Evolutionary conservation across 768 basidiomycete genomes (phyloP).

Genomic region (Kwoniella pini): DNA sequence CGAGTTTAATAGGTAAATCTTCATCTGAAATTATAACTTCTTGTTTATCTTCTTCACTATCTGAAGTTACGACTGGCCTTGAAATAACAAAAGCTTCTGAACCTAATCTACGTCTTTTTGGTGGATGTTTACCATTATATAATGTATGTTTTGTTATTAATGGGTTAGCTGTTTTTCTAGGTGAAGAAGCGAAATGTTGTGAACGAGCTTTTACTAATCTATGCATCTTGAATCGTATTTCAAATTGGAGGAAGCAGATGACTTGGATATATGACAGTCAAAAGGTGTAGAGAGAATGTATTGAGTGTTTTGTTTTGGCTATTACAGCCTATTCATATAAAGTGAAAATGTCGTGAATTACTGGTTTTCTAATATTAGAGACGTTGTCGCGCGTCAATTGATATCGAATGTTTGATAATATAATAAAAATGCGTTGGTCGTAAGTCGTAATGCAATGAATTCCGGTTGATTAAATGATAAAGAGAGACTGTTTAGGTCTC

Average conservation of each 20-base stretch:
- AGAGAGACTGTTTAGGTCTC: slow-evolving; percentile 7
- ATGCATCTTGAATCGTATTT: slow-evolving; percentile 23
- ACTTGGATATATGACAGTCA: too few relatives aligned
- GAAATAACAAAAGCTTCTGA: slow-evolving; percentile 22
- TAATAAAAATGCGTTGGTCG: too few relatives aligned
- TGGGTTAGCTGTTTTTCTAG: slow-evolving; percentile 30
- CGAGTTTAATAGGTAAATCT: background rate
- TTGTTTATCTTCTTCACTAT: slow-evolving; percentile 2
- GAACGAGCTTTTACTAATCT: slow-evolving; percentile 35
- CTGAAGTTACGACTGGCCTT: slow-evolving; percentile 8
- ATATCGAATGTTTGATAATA: too few relatives aligned
- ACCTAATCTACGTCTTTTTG: slow-evolving; percentile 33
- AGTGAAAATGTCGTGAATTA: too few relatives aligned
- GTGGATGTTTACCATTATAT: slow-evolving; percentile 18
- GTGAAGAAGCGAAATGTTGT: slow-evolving; percentile 44
- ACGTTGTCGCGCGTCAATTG: too few relatives aligned
- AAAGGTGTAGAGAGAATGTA: too few relatives aligned
- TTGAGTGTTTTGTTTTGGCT: too few relatives aligned
- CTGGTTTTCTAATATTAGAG: too few relatives aligned
- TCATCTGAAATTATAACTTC: slow-evolving; percentile 2
- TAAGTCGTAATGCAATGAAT: background rate
- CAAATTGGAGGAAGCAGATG: background rate
- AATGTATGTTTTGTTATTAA: slow-evolving; percentile 29
- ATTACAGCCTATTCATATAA: too few relatives aligned
- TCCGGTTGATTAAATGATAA: background rate